Evolutionary conservation across 208 protist genomes (phyloP), one percentile per base, ranked within the genome.

Genomic region (Trypanosoma theileri): DNA sequence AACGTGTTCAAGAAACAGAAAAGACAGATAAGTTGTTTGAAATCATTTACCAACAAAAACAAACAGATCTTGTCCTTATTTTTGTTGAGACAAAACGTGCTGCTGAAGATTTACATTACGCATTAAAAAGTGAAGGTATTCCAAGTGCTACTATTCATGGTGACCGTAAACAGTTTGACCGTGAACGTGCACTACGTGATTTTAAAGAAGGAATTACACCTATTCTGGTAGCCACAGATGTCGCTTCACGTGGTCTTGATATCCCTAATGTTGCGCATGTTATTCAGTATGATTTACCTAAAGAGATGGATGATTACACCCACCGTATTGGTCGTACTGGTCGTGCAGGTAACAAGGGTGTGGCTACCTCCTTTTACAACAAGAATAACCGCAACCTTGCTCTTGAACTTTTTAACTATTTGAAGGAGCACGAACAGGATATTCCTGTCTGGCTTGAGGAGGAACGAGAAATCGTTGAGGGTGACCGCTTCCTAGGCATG

Each of bases 261-360:
- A 98, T 99, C 54, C 95, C 96, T 9, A 91, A 98, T 70, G 98
- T 99, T 21, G 68, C 73, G 10, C 93, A 98, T 69, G 98, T 99
- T 60, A 98, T 99, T 65, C 99, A 99, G 79, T 99, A 96, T 66
- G 97, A 99, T 75, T 72, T 99, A 31, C 98, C 98, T 19, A 78
- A 81, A 19, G 86, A 97, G 80, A 98, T 99, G 76, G 97, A 99
- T 56, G 97, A 99, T 73, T 99, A 99, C 84, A 96, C 98, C 4
- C 98, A 99, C 85, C 88, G 99, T 56, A 99, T 99, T 77, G 99
- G 99, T 71, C 91, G 99, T 84, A 99, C 99, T 8, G 99, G 99
- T 21, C 89, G 98, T 67, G 98, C 96, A 4, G 98, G 98, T 58
- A 99, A 99, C 80, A 90, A 82, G 59, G 98, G 98, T 68, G 64